Base-by-base conservation (phyloP, 2,329 filamentous ascomycete species). In the Beauveria caledonica region DNA sequence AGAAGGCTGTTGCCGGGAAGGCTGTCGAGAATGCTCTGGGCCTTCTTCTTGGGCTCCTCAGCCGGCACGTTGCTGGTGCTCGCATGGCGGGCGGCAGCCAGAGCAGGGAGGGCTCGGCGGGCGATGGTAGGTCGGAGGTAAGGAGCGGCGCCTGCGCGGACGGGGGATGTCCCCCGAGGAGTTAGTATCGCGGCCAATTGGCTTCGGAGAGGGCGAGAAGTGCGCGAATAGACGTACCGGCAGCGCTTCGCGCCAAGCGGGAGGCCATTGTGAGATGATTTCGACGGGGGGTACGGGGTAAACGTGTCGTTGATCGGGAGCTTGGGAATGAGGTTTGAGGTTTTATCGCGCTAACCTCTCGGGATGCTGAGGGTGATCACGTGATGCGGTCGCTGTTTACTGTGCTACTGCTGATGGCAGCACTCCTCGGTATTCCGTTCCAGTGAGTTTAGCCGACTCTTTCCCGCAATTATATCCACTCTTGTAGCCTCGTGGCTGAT, bases 11-110 rank as follows among this genome's bases (percentile, higher is more conserved):
- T 96, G 70, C 95, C 94, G 71, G 94, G 94, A 59, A 99, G 85
- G 65, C 92, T 82, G 72, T 99, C 92, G 72, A 99, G 81, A 77
- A 99, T 89, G 66, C 92, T 96, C 81, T 95, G 89, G 63, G 94
- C 94, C 86, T 96, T 96, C 81, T 89, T 90, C 84, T 96, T 92
- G 74, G 95, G 93, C 72, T 96, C 90, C 77, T 94, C 86, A 69
- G 86, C 77, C 64, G 92, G 90, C 60, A 93, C 85, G 75, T 86
- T 88, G 73, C 84, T 82, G 74, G 84, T 80, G 74, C 85, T 82
- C 74, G 90, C 88, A 66, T 79, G 81, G 68, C 84, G 78, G 70
- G 86, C 83, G 71, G 86, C 83, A 74, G 84, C 82, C 78, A 93
- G 71, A 74, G 89, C 86, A 77, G 90, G 89, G 72, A 92, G 78